Percentiles rank a stretch among this genome's conserved stretches.
These are phyloP conservation scores for Xylaria arbuscula DNA, from an alignment of 2,329 filamentous ascomycete genomes.

Conservation along the genomic window DNA sequence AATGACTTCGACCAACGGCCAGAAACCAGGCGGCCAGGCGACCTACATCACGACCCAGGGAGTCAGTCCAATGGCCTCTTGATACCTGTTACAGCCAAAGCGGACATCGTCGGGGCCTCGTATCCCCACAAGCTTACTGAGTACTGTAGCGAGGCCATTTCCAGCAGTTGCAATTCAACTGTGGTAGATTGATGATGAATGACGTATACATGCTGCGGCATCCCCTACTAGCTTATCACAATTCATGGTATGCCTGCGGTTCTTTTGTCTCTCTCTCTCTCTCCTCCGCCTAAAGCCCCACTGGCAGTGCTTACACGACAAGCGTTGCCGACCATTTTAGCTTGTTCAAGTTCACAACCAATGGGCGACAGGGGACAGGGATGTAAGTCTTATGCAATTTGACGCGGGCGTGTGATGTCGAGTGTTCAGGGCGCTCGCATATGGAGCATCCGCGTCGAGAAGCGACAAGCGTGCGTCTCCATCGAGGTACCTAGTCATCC, in stretches of 20 bases:
- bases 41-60: not conserved
- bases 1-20: not conserved
- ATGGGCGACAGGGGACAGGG: constrained; percentile 48
- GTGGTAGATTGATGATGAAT: constrained; percentile 19
- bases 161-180: constrained; percentile 13
- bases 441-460: constrained; percentile 50
- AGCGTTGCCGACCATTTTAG: constrained; percentile 43
- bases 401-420: constrained; percentile 50
- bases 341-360: constrained; percentile 45
- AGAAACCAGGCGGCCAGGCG: not conserved
- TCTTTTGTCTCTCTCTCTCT: constrained; percentile 30
- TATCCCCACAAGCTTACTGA: constrained; percentile 1
- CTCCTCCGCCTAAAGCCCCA: constrained; percentile 36
- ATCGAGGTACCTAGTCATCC: constrained; percentile 39
- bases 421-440: constrained; percentile 40
- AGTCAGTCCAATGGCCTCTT: constrained; percentile 4
- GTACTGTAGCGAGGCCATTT: constrained; percentile 6
- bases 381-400: constrained; percentile 51
- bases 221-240: constrained; percentile 15
- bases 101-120: constrained; percentile 14
- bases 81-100: constrained; percentile 15
- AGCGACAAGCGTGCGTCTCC: constrained; percentile 43
- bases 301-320: constrained; percentile 43
- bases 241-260: constrained; percentile 18
- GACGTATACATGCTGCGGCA: constrained; percentile 23